A percentile compares a stretch with the other conserved stretches of the same genome.
Evolutionary conservation across 805 yeast species (phyloP).

Genomic region (Lipomyces sp.): DNA sequence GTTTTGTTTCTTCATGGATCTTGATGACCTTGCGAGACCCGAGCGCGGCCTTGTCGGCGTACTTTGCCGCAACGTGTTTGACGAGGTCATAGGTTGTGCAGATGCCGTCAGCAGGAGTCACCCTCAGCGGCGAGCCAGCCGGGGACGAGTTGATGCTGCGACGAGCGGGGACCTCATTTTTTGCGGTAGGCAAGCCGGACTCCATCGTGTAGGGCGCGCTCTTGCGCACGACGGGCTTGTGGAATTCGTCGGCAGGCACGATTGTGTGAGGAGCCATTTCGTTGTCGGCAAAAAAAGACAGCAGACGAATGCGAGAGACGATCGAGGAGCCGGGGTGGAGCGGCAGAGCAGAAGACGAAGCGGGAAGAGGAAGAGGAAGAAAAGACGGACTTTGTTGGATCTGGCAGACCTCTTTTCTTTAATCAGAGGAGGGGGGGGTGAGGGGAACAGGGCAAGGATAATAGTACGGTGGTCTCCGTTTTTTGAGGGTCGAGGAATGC

Average conservation of each 20-base stretch:
- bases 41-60: constrained; percentile 61
- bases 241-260: constrained; percentile 31
- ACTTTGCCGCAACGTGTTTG: constrained; percentile 62
- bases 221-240: constrained; percentile 23
- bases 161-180: constrained; percentile 30
- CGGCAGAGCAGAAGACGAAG: not conserved
- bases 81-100: constrained; percentile 72
- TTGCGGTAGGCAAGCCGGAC: constrained; percentile 24
- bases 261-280: constrained; percentile 22
- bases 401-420: not conserved
- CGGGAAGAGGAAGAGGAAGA: not conserved
- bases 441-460: too few relatives aligned
- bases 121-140: constrained; percentile 47
- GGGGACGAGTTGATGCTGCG: constrained; percentile 27
- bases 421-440: too few relatives aligned
- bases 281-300: not conserved
- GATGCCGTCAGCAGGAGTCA: constrained; percentile 66
- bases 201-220: constrained; percentile 32
- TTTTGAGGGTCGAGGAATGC: not conserved
- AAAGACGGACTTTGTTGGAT: not conserved
- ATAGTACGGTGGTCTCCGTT: too few relatives aligned
- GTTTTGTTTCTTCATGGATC: constrained; percentile 74
- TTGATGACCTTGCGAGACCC: constrained; percentile 82
- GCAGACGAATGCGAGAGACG: not conserved
- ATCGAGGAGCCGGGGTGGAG: not conserved